A percentile compares a stretch with the other conserved stretches of the same genome.
Conservation (phyloP, 345 rosid genomes). For the Euphorbia lathyris region DNA sequence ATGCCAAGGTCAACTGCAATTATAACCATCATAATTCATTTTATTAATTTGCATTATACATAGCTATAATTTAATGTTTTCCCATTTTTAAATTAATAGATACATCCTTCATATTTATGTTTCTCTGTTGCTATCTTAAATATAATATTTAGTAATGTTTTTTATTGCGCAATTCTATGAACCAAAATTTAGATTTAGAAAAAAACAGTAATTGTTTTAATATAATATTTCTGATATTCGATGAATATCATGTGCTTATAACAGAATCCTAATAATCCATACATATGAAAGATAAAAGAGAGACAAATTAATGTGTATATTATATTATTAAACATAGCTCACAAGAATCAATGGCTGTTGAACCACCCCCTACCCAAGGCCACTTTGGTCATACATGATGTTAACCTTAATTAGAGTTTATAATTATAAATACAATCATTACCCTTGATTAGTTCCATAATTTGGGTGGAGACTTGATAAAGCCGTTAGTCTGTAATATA, state of each 20-base stretch:
- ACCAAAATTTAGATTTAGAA: no score
- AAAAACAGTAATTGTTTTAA: no score
- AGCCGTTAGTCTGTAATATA: no score
- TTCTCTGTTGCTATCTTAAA: no score
- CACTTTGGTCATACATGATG: constrained; percentile 22
- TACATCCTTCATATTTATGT: not conserved
- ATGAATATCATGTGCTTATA: no score
- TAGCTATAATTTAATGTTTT: not conserved
- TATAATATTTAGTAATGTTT: no score
- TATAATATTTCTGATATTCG: no score
- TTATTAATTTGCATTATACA: not conserved
- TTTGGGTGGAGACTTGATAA: no score
- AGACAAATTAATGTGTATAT: not conserved
- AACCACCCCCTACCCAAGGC: constrained; percentile 19
- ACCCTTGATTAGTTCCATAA: no score
- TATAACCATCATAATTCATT: not conserved
- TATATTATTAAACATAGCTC: not conserved
- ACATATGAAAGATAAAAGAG: no score
- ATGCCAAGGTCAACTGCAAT: constrained; percentile 25
- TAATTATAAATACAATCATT: not conserved
- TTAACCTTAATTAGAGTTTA: constrained; percentile 14
- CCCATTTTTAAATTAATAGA: no score
- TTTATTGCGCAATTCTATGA: no score
- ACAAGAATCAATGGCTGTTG: constrained; percentile 25
- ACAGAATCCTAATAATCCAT: not conserved